Base-by-base conservation (phyloP, 2,329 filamentous ascomycete species). In the Zasmidium angulare region DNA sequence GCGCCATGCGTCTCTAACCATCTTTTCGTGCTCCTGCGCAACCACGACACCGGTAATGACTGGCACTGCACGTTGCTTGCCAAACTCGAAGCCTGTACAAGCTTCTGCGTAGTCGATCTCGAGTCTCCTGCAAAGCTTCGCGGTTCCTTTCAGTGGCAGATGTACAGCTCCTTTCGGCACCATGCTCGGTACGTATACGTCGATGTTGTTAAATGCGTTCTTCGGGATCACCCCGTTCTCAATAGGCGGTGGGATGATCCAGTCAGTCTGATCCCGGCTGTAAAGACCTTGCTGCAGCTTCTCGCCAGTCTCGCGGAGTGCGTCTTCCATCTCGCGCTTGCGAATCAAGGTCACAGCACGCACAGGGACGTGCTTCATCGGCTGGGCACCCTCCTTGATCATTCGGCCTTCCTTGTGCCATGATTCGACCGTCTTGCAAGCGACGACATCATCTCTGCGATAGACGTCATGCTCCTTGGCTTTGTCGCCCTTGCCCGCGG, bases 391-490 rank as follows among this genome's bases (percentile, higher is more conserved):
- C 0, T 81, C 71, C 23, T 84, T 82, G 2, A 95, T 86, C 23
- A 87, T 88, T 11, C 93, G 85, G 0, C 95, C 95, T 79, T 97
- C 93, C 73, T 97, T 97, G 73, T 98, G 95, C 95, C 95, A 99
- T 1, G 91, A 96, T 73, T 99, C 95, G 1, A 90, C 89, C 24
- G 91, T 96, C 74, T 96, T 93, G 73, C 96, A 96, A 43, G 84
- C 82, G 1, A 93, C 86, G 0, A 98, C 86, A 65, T 98, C 93
- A 55, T 84, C 83, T 31, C 93, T 87, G 0, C 82, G 82, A 71
- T 86, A 98, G 0, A 98, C 91, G 0, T 90, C 87, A 72, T 96
- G 91, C 59, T 90, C 85, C 48, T 88, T 89, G 2, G 83, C 77
- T 50, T 88, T 89, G 48, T 86, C 85, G 14, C 88, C 89, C 74